These are phyloP conservation scores for Porphyrellus cyaneotinctus DNA, from an alignment of 768 basidiomycete species.

Conservation along the genomic window DNA sequence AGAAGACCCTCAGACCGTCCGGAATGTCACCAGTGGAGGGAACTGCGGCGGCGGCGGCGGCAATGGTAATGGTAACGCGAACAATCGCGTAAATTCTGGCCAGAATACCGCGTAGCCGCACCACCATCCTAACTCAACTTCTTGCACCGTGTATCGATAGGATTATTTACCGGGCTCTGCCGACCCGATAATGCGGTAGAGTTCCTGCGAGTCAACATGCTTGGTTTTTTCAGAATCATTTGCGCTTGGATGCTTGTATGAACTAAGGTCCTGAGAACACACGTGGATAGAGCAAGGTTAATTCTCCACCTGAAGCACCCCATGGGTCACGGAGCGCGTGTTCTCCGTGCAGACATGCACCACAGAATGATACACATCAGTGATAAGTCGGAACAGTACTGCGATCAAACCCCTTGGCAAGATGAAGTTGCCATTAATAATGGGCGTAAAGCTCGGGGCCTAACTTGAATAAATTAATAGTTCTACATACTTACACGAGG, in stretches of 20 bases:
- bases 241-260: not conserved
- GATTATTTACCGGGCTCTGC: not conserved
- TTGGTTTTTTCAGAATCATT: not conserved
- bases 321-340: not conserved
- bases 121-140: not conserved
- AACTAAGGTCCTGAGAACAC: not conserved
- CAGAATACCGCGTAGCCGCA: not conserved
- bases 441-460: constrained; percentile 2
- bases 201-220: not conserved
- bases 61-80: too few relatives aligned
- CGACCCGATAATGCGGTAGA: not conserved
- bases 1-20: rapidly evolving
- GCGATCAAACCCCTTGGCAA: not conserved
- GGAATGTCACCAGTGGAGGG: too few relatives aligned
- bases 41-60: not conserved
- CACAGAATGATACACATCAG: too few relatives aligned
- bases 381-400: too few relatives aligned
- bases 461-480: not conserved
- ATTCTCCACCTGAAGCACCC: not conserved
- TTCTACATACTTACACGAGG: constrained; percentile 1
- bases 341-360: not conserved
- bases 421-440: not conserved
- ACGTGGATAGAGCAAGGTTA: not conserved
- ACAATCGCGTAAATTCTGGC: not conserved
- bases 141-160: constrained; percentile 9